Percentiles rank a stretch among this genome's conserved stretches.
Conservation (phyloP, 2,329 filamentous ascomycete genomes). For the Acrocalymma vagum region DNA sequence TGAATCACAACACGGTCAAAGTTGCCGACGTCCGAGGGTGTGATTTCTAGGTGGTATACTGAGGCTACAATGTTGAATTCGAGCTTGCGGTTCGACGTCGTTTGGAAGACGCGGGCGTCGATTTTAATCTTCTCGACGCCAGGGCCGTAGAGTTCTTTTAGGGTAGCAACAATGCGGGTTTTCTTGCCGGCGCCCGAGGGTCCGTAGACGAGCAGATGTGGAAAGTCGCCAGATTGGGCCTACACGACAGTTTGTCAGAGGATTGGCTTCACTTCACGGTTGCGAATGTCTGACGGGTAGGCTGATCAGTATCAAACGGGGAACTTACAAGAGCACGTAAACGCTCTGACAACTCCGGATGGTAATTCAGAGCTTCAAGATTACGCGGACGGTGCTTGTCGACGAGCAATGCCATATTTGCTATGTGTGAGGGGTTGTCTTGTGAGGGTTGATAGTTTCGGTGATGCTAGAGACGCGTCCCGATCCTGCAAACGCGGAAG, state of each 20-base stretch:
- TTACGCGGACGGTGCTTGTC: conserved; percentile 75
- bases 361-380: conserved; percentile 83
- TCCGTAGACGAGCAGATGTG: conserved; percentile 95
- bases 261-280: conserved; percentile 13
- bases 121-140: conserved; percentile 99
- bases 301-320: neutral
- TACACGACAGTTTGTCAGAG: conserved; percentile 48
- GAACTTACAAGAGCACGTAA: conserved; percentile 80
- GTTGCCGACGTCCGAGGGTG: conserved; percentile 93
- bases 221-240: conserved; percentile 97
- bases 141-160: conserved; percentile 93
- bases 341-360: conserved; percentile 85
- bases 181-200: conserved; percentile 98
- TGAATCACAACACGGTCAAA: conserved; percentile 97
- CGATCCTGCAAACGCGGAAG: no score
- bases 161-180: conserved; percentile 91
- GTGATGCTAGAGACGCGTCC: conserved; percentile 33
- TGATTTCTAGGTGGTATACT: conserved; percentile 98
- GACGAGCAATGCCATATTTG: conserved; percentile 69
- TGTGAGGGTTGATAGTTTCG: conserved; percentile 14
- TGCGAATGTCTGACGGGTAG: conserved; percentile 7
- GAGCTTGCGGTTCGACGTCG: conserved; percentile 92
- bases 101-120: conserved; percentile 95
- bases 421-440: conserved; percentile 9
- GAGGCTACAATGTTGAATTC: conserved; percentile 99